These are phyloP conservation scores for Camelina neglecta DNA, from an alignment of 345 rosid species.

Conservation along the genomic window DNA sequence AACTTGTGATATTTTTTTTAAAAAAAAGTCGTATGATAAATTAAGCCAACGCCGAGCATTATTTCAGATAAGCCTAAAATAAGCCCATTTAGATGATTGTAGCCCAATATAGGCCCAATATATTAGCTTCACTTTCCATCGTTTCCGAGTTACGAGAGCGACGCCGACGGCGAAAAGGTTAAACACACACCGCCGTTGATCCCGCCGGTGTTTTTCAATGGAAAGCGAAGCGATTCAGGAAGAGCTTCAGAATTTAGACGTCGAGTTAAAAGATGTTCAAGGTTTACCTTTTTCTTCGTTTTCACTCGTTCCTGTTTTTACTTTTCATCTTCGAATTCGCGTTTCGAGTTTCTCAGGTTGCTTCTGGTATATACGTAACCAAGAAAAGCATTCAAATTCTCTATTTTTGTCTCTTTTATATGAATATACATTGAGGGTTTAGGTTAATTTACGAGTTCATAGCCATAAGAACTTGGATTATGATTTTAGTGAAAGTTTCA, in stretches of 20 bases:
- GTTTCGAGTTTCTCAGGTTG: conserved; percentile 15
- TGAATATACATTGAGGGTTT: neutral
- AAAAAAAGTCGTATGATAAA: neutral
- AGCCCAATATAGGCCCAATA: conserved; percentile 18
- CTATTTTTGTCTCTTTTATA: neutral
- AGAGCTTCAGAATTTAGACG: conserved; percentile 66
- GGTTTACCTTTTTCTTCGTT: conserved; percentile 46
- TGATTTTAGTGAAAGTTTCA: neutral
- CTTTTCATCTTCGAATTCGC: conserved; percentile 1
- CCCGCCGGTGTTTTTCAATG: conserved; percentile 44
- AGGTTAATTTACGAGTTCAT: neutral
- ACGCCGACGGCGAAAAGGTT: conserved; percentile 16
- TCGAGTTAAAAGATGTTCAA: conserved; percentile 68
- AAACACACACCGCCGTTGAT: conserved; percentile 31
- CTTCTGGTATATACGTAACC: conserved; percentile 1
- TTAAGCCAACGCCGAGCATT: neutral
- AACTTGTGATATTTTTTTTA: too few species aligned
- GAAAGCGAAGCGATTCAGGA: conserved; percentile 57
- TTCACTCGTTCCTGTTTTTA: neutral
- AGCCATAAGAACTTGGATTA: conserved; percentile 9
- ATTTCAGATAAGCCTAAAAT: neutral
- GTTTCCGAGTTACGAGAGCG: conserved; percentile 9
- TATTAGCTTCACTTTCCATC: conserved; percentile 13
- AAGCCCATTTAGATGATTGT: conserved; percentile 8
- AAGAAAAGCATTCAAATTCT: neutral